Evolutionary conservation across 2,329 filamentous ascomycete genomes (phyloP).

Genomic region (Aspergillus pseudotamarii): DNA sequence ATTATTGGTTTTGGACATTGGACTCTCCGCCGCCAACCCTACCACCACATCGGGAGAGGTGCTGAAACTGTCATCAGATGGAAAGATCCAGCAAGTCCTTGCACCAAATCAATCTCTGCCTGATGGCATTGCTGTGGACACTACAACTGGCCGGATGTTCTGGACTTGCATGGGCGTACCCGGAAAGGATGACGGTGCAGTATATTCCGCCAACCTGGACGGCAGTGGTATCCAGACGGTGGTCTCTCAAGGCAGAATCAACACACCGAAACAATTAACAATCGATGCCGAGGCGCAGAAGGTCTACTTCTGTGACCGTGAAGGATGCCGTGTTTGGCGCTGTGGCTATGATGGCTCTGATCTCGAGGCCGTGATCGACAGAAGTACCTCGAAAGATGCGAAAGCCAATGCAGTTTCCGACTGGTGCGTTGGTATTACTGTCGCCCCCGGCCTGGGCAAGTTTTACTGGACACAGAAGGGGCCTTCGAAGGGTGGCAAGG

Average conservation of each 20-base stretch:
- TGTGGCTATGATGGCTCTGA: conserved; percentile 38
- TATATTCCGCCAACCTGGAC: conserved; percentile 53
- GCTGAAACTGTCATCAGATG: conserved; percentile 21
- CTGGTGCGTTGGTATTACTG: conserved; percentile 61
- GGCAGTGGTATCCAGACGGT: conserved; percentile 51
- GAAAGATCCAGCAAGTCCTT: conserved; percentile 18
- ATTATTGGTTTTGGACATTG: conserved; percentile 28
- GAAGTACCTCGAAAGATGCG: conserved; percentile 29
- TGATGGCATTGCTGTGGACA: conserved; percentile 50
- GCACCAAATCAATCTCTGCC: conserved; percentile 35
- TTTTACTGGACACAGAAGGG: conserved; percentile 67
- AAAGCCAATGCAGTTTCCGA: conserved; percentile 18
- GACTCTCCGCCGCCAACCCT: conserved; percentile 21
- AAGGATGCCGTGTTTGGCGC: conserved; percentile 43
- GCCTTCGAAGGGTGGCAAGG: conserved; percentile 51
- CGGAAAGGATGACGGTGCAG: conserved; percentile 44
- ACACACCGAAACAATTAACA: conserved; percentile 53
- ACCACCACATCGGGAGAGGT: conserved; percentile 22
- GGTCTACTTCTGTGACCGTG: conserved; percentile 49
- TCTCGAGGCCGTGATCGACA: conserved; percentile 43
- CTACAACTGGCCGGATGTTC: conserved; percentile 42
- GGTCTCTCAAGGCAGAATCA: conserved; percentile 46
- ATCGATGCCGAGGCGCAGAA: conserved; percentile 31
- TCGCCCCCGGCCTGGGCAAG: conserved; percentile 47
- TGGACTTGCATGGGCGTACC: conserved; percentile 56